phyloP scores from a whole-genome alignment of 169 alveolate genomes.

The Cryptosporidium parvum region DNA sequence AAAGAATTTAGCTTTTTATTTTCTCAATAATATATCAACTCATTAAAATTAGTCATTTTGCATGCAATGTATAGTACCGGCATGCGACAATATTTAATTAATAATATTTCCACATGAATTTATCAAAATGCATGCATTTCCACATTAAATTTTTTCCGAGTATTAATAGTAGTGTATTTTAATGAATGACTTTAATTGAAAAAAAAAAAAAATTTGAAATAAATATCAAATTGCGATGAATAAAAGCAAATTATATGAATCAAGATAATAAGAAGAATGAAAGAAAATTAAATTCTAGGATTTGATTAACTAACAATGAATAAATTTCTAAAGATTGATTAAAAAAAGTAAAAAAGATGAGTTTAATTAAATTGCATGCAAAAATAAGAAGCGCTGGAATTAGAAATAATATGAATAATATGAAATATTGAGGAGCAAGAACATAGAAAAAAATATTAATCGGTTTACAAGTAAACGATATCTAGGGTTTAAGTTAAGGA shows the following conservation, averaged over 20 bases:
- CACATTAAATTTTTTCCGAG: too few species aligned
- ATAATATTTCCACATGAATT: not conserved
- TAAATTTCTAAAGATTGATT: not conserved
- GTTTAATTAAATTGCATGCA: not conserved
- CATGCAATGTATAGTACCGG: not conserved
- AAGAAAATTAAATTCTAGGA: not conserved
- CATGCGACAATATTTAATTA: not conserved
- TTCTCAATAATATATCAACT: too few species aligned
- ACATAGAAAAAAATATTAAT: not conserved
- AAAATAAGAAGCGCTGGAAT: conserved; percentile 32
- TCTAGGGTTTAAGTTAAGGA: not conserved
- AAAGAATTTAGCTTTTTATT: too few species aligned
- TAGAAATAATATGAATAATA: conserved; percentile 13
- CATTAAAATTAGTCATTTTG: not conserved
- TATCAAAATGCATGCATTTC: not conserved
- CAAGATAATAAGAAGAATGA: too few species aligned
- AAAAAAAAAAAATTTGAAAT: too few species aligned
- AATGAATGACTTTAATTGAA: too few species aligned
- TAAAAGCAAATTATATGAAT: too few species aligned
- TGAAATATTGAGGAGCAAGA: conserved; percentile 17
- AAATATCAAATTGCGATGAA: too few species aligned
- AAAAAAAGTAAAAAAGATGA: conserved; percentile 1
- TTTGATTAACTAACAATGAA: not conserved
- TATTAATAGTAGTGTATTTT: too few species aligned
- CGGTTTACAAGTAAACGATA: not conserved